Evolutionary conservation across 1,139 yeast genomes (phyloP), one percentile per base, ranked within the genome.

Genomic region (Taiozyma sp.): DNA sequence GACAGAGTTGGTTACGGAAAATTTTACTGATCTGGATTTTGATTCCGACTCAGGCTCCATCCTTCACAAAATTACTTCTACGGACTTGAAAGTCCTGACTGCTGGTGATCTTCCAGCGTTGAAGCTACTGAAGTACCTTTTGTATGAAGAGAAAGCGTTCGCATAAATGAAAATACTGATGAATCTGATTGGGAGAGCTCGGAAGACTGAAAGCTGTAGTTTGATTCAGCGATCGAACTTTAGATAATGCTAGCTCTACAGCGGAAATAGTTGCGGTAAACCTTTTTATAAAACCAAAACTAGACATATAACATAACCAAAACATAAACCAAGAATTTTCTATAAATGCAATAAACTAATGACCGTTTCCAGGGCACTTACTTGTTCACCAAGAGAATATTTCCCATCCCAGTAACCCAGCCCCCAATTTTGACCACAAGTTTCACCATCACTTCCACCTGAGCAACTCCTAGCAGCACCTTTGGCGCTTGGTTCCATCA

Each of bases 351-450:
- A 61, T 43, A 75, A 64, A 51, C 71, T 76, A 48, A 73, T 74
- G 53, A 82, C 71, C 34, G 76, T 75, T 61, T 82, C 88, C 52
- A 82, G 68, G 0, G 86, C 84, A 44, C 73, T 68, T 69, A 79
- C 74, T 59, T 82, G 86, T 64, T 81, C 84, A 45, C 85, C 85
- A 45, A 81, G 68, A 1, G 87, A 87, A 56, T 72, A 76, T 50
- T 65, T 58, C 2, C 75, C 77, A 65, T 83, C 88, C 76, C 79
- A 79, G 1, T 67, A 61, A 38, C 68, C 70, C 39, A 60, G 55
- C 14, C 73, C 61, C 88, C 88, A 83, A 52, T 76, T 69, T 53
- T 74, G 66, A 45, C 87, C 87, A 70, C 87, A 83, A 0, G 86
- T 79, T 46, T 71, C 75, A 13, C 79, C 78, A 63, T 80, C 83